A percentile compares a stretch with the other conserved stretches of the same genome.
These are phyloP conservation scores for Adiantum capillusveneris DNA, from an alignment of 75 land plant species.

Conservation along the genomic window DNA sequence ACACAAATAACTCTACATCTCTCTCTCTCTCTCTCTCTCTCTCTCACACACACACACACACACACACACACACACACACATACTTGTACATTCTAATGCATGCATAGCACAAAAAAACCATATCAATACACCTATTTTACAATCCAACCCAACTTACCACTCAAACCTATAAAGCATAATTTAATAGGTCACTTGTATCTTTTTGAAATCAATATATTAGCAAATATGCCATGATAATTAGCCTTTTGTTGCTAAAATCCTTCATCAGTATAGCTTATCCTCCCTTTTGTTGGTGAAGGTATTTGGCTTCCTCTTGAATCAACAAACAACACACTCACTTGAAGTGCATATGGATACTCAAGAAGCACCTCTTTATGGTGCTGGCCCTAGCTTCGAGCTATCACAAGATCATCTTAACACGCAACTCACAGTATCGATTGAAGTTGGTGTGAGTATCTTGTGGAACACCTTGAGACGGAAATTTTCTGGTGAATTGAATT, in stretches of 20 bases:
- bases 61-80: too few species aligned
- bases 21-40: too few species aligned
- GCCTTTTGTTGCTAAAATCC: too few species aligned
- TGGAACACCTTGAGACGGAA: neutral
- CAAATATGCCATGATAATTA: too few species aligned
- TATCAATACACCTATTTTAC: too few species aligned
- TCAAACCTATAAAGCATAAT: too few species aligned
- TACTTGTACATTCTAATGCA: too few species aligned
- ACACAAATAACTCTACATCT: too few species aligned
- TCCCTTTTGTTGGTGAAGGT: slow-evolving; percentile 6
- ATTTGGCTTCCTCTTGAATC: slow-evolving; percentile 7
- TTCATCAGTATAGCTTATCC: too few species aligned
- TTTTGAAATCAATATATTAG: neutral
- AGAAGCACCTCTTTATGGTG: slow-evolving; percentile 23
- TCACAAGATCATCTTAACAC: neutral
- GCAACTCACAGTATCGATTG: neutral
- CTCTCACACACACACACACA: too few species aligned
- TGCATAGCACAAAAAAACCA: too few species aligned
- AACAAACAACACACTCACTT: slow-evolving; percentile 6
- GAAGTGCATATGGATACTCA: slow-evolving; percentile 9
- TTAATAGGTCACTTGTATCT: neutral
- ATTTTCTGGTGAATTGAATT: neutral
- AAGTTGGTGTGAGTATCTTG: neutral
- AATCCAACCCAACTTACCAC: too few species aligned
- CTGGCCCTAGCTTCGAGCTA: slow-evolving; percentile 10